Evolutionary conservation across 1,139 yeast genomes (phyloP).

Genomic region (Pichia sp.): DNA sequence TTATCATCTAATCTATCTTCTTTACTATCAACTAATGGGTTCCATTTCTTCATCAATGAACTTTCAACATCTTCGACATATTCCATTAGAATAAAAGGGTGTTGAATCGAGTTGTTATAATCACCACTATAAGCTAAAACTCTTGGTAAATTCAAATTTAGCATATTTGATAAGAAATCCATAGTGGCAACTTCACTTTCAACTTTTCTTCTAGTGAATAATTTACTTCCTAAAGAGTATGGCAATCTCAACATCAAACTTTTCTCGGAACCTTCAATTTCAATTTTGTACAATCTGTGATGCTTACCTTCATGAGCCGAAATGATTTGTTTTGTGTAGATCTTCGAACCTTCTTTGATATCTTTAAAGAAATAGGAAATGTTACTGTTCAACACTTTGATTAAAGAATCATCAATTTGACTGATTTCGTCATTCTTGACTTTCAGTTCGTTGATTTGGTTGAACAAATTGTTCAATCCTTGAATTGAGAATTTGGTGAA

Average conservation of each 20-base stretch:
- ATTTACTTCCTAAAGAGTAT: conserved; percentile 59
- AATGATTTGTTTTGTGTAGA: conserved; percentile 55
- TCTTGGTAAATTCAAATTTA: conserved; percentile 56
- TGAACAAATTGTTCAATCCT: conserved; percentile 44
- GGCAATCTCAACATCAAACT: conserved; percentile 79
- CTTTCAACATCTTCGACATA: conserved; percentile 55
- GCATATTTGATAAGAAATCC: conserved; percentile 60
- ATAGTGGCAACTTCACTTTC: conserved; percentile 90
- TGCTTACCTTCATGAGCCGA: conserved; percentile 93
- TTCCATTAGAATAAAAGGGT: conserved; percentile 79
- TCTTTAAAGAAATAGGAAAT: conserved; percentile 13
- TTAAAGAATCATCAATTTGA: conserved; percentile 7
- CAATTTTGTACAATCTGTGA: conserved; percentile 73
- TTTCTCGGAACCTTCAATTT: conserved; percentile 26
- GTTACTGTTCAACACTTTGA: conserved; percentile 15
- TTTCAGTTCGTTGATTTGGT: conserved; percentile 5
- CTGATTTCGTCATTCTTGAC: conserved; percentile 13
- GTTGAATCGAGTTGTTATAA: conserved; percentile 49
- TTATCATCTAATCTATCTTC: conserved; percentile 29
- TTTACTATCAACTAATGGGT: conserved; percentile 54
- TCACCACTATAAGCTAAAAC: conserved; percentile 67
- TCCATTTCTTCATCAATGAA: conserved; percentile 82
- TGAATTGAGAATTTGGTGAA: conserved; percentile 76
- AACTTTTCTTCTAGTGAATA: conserved; percentile 56
- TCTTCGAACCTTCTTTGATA: conserved; percentile 4